These are phyloP conservation scores for Euphrasia confusa DNA, from an alignment of 257 asterid species.

Conservation along the genomic window DNA sequence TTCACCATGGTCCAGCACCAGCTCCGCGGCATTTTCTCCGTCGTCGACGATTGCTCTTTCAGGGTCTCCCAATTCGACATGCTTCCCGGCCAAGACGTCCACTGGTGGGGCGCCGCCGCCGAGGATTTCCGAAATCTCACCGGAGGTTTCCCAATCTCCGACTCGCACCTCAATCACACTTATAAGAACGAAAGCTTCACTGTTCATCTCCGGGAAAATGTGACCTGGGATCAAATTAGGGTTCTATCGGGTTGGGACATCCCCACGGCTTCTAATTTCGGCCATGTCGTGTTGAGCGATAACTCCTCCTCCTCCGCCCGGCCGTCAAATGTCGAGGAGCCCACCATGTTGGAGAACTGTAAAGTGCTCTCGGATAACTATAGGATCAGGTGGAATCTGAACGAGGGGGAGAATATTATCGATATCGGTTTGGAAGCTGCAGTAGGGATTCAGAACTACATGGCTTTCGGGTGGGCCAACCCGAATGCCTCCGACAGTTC, in stretches of 20 bases:
- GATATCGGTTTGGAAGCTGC: conserved; percentile 94
- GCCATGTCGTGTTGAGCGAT: conserved; percentile 55
- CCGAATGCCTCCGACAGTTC: conserved; percentile 49
- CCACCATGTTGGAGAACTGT: conserved; percentile 71
- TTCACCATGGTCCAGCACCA: conserved; percentile 94
- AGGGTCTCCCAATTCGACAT: conserved; percentile 76
- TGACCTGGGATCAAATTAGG: conserved; percentile 75
- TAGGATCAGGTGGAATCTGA: conserved; percentile 77
- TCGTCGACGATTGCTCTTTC: conserved; percentile 73
- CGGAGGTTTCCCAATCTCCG: conserved; percentile 62
- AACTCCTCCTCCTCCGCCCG: conserved; percentile 19
- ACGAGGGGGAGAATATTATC: conserved; percentile 36
- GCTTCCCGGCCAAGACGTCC: conserved; percentile 84
- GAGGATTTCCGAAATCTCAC: conserved; percentile 69
- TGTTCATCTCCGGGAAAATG: conserved; percentile 55
- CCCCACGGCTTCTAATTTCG: conserved; percentile 87
- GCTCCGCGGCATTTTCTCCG: conserved; percentile 67
- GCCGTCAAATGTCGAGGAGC: conserved; percentile 25
- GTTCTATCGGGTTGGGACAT: conserved; percentile 80
- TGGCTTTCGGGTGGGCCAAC: conserved; percentile 97
- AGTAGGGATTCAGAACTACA: conserved; percentile 53
- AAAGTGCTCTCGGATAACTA: conserved; percentile 56
- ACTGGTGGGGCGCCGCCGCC: conserved; percentile 90
- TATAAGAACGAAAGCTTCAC: conserved; percentile 61
- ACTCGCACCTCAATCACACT: conserved; percentile 58